A percentile compares a stretch with the other conserved stretches of the same genome.
phyloP scores from a whole-genome alignment of 2,329 filamentous ascomycete species.

The Aureobasidium zeae region DNA sequence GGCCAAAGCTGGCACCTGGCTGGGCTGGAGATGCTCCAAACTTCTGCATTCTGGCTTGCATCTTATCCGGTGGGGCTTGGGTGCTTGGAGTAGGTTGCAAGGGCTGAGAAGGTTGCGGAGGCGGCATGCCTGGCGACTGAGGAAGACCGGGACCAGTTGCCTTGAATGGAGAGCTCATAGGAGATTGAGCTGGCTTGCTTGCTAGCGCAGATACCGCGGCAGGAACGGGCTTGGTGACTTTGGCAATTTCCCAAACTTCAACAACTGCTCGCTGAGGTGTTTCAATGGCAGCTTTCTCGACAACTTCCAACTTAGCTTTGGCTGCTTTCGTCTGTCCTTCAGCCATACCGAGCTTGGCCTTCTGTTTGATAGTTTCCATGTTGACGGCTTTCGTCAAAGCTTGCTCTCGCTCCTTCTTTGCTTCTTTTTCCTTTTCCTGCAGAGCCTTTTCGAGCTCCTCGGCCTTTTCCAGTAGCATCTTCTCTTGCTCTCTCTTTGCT shows the following conservation, averaged over 20 bases:
- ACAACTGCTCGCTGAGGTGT: constrained; percentile 74
- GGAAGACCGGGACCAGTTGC: constrained; percentile 13
- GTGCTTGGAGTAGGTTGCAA: not conserved
- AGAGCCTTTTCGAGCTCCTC: constrained; percentile 21
- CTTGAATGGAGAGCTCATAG: constrained; percentile 19
- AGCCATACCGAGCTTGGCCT: constrained; percentile 43
- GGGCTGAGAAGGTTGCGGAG: constrained; percentile 6
- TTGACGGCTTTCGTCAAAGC: constrained; percentile 23
- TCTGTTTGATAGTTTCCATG: constrained; percentile 35
- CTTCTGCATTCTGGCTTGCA: constrained; percentile 22
- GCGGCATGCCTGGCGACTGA: constrained; percentile 6
- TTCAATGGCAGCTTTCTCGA: constrained; percentile 72
- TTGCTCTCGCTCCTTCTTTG: constrained; percentile 24
- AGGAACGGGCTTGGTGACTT: constrained; percentile 41
- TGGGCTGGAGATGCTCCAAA: constrained; percentile 19
- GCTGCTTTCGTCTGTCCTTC: constrained; percentile 61
- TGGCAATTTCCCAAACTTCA: constrained; percentile 80
- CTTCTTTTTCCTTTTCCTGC: constrained; percentile 17
- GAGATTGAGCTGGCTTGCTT: constrained; percentile 19
- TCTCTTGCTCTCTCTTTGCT: constrained; percentile 29
- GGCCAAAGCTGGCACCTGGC: constrained; percentile 18
- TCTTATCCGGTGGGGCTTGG: constrained; percentile 19
- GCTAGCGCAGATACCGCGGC: constrained; percentile 14
- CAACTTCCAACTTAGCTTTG: constrained; percentile 64
- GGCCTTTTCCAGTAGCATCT: constrained; percentile 17